Percentiles rank a stretch among this genome's conserved stretches.
Evolutionary conservation across 257 asterid genomes (phyloP).

Genomic region (Penstemon eatonii): DNA sequence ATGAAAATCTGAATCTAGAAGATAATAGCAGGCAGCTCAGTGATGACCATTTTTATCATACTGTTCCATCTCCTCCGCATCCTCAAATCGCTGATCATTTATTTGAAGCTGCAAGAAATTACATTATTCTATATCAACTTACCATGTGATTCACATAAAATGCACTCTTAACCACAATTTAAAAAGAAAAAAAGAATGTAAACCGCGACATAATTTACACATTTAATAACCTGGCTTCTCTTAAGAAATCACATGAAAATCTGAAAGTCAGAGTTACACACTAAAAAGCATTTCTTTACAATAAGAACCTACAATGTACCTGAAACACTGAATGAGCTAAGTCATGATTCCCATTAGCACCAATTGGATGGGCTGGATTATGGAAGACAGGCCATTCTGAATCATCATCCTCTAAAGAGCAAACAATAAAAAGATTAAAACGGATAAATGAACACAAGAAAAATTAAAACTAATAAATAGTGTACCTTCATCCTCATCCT

Average conservation of each 20-base stretch:
- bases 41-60: slow-evolving; percentile 41
- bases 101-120: slow-evolving; percentile 71
- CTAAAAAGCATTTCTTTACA: not conserved
- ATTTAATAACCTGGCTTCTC: not conserved
- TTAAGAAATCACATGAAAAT: not conserved
- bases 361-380: slow-evolving; percentile 57
- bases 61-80: slow-evolving; percentile 84
- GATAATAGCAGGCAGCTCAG: slow-evolving; percentile 23
- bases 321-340: slow-evolving; percentile 67
- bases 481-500: slow-evolving; percentile 42
- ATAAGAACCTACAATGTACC: slow-evolving; percentile 35
- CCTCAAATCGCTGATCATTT: slow-evolving; percentile 81
- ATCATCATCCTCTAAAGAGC: slow-evolving; percentile 49
- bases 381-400: slow-evolving; percentile 51
- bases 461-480: too few relatives aligned
- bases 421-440: not conserved
- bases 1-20: slow-evolving; percentile 4
- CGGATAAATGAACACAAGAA: too few relatives aligned
- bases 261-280: not conserved
- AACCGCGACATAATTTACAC: not conserved
- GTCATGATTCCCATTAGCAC: slow-evolving; percentile 80
- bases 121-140: slow-evolving; percentile 15
- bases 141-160: not conserved
- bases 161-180: slow-evolving; percentile 2
- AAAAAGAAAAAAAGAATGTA: not conserved